Percentiles rank a stretch among this genome's conserved stretches.
These are phyloP conservation scores for Erodium chrysanthum DNA, from an alignment of 441 rosid genomes.

Conservation along the genomic window DNA sequence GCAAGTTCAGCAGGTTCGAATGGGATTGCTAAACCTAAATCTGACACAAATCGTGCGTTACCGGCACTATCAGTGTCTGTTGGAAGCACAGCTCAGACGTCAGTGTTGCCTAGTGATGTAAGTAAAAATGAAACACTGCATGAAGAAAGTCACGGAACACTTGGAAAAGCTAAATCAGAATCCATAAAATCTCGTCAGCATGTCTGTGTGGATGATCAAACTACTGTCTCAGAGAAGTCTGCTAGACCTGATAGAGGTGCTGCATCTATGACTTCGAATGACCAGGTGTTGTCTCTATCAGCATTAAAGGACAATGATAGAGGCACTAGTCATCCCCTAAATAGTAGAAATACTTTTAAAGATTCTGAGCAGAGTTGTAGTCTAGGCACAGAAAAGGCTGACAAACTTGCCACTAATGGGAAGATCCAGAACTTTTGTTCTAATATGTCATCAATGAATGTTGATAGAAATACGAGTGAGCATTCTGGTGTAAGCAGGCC, in stretches of 20 bases:
- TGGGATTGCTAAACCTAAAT: conserved; percentile 44
- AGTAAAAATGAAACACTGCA: conserved; percentile 32
- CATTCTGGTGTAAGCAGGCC: conserved; percentile 25
- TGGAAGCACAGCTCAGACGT: conserved; percentile 29
- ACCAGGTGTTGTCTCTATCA: conserved; percentile 26
- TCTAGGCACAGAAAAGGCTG: conserved; percentile 27
- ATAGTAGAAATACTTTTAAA: conserved; percentile 21
- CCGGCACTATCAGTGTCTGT: conserved; percentile 36
- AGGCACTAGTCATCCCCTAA: conserved; percentile 14
- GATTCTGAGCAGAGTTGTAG: conserved; percentile 19
- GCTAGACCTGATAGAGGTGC: conserved; percentile 23
- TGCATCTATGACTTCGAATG: conserved; percentile 19
- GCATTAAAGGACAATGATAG: conserved; percentile 28
- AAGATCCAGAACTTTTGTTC: conserved; percentile 26
- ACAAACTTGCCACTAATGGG: conserved; percentile 16
- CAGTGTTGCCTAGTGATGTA: conserved; percentile 27
- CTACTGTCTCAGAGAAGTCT: conserved; percentile 30
- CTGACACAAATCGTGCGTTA: conserved; percentile 30
- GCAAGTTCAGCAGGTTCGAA: conserved; percentile 34
- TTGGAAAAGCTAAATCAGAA: conserved; percentile 35
- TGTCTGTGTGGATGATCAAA: conserved; percentile 24
- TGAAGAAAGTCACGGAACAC: conserved; percentile 34
- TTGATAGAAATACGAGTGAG: conserved; percentile 26
- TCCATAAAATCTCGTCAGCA: conserved; percentile 29
- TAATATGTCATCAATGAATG: conserved; percentile 32